Evolutionary conservation across 495 filamentous ascomycete species (phyloP).

Genomic region (Hypoxylon perforatum): DNA sequence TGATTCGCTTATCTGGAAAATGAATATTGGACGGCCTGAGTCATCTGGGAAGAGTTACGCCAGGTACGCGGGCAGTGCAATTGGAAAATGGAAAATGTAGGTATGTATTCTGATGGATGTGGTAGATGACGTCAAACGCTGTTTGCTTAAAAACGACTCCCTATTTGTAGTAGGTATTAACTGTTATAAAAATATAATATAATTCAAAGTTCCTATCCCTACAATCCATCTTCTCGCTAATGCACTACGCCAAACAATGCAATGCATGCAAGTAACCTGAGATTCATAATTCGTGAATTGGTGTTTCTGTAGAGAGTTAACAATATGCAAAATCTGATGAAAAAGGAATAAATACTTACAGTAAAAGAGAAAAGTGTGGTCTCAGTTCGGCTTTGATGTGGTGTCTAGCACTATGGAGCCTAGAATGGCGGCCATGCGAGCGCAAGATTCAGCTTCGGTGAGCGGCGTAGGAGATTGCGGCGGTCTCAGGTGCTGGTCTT

Average conservation of each 20-base stretch:
- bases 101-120: too few relatives aligned
- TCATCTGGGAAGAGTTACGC: too few relatives aligned
- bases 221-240: neutral
- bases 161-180: too few relatives aligned
- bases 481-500: constrained; percentile 37
- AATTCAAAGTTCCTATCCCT: too few relatives aligned
- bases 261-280: too few relatives aligned
- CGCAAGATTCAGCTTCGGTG: constrained; percentile 41
- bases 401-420: constrained; percentile 20
- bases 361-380: neutral
- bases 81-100: too few relatives aligned
- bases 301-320: neutral
- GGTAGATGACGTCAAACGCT: too few relatives aligned
- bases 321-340: neutral
- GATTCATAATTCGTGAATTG: neutral
- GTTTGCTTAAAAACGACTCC: too few relatives aligned
- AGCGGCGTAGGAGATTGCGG: constrained; percentile 37
- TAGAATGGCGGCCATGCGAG: constrained; percentile 43
- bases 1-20: neutral
- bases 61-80: too few relatives aligned
- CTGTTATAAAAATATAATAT: too few relatives aligned
- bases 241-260: neutral
- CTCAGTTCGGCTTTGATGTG: constrained; percentile 17
- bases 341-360: neutral
- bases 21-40: too few relatives aligned